Percentiles rank a stretch among this genome's conserved stretches.
Conservation (phyloP, 805 yeast species). For the Metschnikowia koreensis region DNA sequence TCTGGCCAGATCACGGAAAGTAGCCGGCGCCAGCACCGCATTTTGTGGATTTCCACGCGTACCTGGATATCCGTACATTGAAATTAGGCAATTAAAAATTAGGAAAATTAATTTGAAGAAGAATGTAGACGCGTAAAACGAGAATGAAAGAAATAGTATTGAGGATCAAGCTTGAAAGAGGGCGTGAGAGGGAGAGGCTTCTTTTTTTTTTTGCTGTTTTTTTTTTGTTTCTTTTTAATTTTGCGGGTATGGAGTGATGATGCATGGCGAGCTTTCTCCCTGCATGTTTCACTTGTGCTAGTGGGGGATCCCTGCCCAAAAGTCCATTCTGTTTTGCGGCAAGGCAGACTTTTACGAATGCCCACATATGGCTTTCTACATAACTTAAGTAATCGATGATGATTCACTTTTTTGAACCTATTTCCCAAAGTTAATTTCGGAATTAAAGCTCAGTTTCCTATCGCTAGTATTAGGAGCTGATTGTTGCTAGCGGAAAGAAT, state of each 20-base stretch:
- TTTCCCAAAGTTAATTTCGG: no score
- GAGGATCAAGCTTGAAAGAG: neutral
- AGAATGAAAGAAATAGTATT: neutral
- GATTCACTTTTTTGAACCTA: no score
- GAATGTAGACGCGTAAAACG: neutral
- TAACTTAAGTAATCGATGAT: no score
- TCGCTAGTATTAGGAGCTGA: neutral
- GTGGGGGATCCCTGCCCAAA: neutral
- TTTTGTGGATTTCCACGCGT: slow-evolving; percentile 14
- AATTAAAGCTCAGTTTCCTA: no score
- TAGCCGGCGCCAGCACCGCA: slow-evolving; percentile 32
- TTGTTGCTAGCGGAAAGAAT: neutral
- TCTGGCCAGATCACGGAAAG: slow-evolving; percentile 42
- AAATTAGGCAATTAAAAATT: no score
- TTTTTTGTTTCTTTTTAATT: neutral
- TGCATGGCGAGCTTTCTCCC: neutral
- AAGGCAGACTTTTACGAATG: neutral
- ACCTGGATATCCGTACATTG: slow-evolving; percentile 19
- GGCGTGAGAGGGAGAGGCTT: neutral
- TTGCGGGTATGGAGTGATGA: neutral
- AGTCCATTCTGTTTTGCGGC: neutral
- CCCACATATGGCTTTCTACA: neutral
- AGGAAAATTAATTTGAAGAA: neutral
- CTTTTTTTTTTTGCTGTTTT: neutral
- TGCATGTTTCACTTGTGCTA: neutral